Conservation (phyloP, 2,329 filamentous ascomycete species). For the Colletotrichum lini region DNA sequence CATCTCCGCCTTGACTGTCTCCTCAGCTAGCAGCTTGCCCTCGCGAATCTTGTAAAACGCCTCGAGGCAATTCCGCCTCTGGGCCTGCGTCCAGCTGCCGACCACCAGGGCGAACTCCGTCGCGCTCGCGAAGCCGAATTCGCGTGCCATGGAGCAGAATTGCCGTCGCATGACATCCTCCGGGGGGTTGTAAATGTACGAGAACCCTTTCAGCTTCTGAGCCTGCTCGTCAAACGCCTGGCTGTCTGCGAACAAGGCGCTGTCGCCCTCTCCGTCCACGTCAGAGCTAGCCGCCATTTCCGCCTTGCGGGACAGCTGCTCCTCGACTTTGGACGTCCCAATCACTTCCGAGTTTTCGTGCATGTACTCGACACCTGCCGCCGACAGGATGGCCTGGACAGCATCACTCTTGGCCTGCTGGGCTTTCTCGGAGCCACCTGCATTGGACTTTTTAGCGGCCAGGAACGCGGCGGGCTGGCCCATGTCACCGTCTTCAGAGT, state of each 20-base stretch:
- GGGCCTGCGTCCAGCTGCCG: conserved; percentile 89
- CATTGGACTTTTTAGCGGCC: conserved; percentile 51
- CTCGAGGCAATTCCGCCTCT: conserved; percentile 83
- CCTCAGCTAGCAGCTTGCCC: conserved; percentile 60
- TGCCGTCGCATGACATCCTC: conserved; percentile 82
- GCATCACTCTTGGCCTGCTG: conserved; percentile 76
- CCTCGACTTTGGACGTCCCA: conserved; percentile 92
- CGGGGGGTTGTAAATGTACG: conserved; percentile 77
- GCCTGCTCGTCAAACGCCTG: conserved; percentile 47
- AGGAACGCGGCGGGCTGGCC: conserved; percentile 68
- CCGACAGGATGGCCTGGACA: conserved; percentile 88
- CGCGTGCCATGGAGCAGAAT: conserved; percentile 90
- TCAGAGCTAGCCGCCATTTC: conserved; percentile 68
- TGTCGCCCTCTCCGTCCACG: conserved; percentile 63
- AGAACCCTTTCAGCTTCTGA: conserved; percentile 22
- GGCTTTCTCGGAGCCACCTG: conserved; percentile 57
- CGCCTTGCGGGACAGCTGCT: conserved; percentile 83
- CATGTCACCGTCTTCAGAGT: conserved; percentile 74
- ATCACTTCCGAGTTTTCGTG: conserved; percentile 97
- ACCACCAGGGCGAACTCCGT: conserved; percentile 92
- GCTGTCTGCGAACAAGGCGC: conserved; percentile 71
- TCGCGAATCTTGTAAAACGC: conserved; percentile 82
- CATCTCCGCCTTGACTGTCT: conserved; percentile 44
- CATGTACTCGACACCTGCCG: conserved; percentile 92
- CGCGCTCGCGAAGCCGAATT: conserved; percentile 81